phyloP scores from a whole-genome alignment of 345 rosid species.

The Balakata baccata region DNA sequence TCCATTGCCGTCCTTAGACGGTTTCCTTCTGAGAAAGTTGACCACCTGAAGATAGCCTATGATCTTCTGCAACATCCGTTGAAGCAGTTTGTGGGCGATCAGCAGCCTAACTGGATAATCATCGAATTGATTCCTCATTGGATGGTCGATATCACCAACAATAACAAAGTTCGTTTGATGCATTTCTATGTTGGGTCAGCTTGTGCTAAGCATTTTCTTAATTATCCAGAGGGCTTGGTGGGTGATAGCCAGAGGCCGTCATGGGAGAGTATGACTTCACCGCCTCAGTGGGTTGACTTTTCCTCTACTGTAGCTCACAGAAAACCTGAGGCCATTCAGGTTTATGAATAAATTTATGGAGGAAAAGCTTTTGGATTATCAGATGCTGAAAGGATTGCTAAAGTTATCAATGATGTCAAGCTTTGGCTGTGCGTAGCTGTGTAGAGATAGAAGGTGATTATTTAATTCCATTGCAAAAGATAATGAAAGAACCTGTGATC shows the following conservation, averaged over 20 bases:
- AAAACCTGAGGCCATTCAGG: neutral
- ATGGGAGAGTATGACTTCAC: slow-evolving; percentile 9
- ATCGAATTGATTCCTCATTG: slow-evolving; percentile 22
- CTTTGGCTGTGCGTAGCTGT: slow-evolving; percentile 25
- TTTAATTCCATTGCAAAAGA: too few relatives aligned
- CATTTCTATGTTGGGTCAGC: slow-evolving; percentile 21
- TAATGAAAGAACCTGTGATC: slow-evolving; percentile 19
- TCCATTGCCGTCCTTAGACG: slow-evolving; percentile 20
- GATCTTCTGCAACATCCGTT: slow-evolving; percentile 31
- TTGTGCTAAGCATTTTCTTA: neutral
- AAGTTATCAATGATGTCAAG: neutral
- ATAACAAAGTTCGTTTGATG: slow-evolving; percentile 16
- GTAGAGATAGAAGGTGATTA: slow-evolving; percentile 25
- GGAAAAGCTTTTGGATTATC: slow-evolving; percentile 19
- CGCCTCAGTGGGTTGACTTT: slow-evolving; percentile 30
- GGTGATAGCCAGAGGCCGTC: too few relatives aligned
- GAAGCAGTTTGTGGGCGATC: slow-evolving; percentile 9
- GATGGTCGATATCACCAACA: slow-evolving; percentile 21
- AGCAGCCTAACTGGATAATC: slow-evolving; percentile 30
- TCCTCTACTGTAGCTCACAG: slow-evolving; percentile 14
- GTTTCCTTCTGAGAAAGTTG: slow-evolving; percentile 20
- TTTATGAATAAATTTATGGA: neutral
- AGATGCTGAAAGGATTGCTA: slow-evolving; percentile 10
- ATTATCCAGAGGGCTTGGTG: slow-evolving; percentile 3
- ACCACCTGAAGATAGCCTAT: slow-evolving; percentile 26